Evolutionary conservation across 441 rosid species (phyloP), one percentile per base, ranked within the genome.

Genomic region (Geranium incanum): DNA sequence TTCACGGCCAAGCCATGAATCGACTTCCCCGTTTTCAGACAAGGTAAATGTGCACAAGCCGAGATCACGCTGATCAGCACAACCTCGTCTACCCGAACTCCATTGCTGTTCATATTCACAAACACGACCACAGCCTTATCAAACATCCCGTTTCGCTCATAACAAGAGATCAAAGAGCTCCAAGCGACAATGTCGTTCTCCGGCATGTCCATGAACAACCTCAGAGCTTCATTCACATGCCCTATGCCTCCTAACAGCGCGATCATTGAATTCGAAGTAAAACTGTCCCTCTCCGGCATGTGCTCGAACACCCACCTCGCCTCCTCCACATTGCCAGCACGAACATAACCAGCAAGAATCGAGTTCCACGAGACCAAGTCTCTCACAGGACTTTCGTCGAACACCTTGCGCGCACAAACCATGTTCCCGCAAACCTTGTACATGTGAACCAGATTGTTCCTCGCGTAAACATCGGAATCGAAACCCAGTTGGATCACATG

Each of bases 331-430:
- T 82, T 66, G 39, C 79, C 86, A 9, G 36, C 37, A 19, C 68
- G 78, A 73, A 85, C 79, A 79, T 81, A 85, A 11, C 84, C 89
- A 0, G 86, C 88, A 78, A 85, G 36, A 11, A 87, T 80, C 37
- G 91, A 81, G 68, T 85, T 87, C 91, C 91, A 87, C 5, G 91
- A 85, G 65, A 87, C 88, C 8, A 71, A 71, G 71, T 87, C 91
- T 81, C 75, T 38, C 13, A 71, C 75, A 48, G 70, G 77, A 76
- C 86, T 85, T 84, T 76, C 83, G 74, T 85, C 84, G 19, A 87
- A 87, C 78, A 85, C 71, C 16, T 75, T 71, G 67, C 83, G 80
- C 0, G 88, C 87, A 71, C 71, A 77, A 18, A 41, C 9, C 81
- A 80, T 60, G 12, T 72, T 72, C 70, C 84, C 83, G 38, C 89